Conservation (phyloP, 345 rosid species). For the Acer yangbiense region DNA sequence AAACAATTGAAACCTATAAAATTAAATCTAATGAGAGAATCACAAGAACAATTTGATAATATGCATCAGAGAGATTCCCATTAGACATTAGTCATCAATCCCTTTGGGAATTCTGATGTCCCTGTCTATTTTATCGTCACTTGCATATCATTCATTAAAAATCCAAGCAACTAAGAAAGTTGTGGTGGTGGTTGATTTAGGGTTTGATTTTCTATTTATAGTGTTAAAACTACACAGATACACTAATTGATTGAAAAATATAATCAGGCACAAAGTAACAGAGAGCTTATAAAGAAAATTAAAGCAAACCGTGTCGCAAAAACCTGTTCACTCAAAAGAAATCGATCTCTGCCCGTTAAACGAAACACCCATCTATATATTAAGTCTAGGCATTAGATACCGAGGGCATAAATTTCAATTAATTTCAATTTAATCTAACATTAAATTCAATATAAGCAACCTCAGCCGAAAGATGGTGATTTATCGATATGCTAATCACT, state of each 20-base stretch:
- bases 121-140: no score
- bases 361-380: constrained; percentile 15
- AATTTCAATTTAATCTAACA: no score
- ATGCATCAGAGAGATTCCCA: constrained; percentile 26
- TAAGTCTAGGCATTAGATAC: constrained; percentile 15
- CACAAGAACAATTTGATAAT: background rate
- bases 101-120: background rate
- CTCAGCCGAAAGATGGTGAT: constrained; percentile 29
- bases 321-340: background rate
- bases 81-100: constrained; percentile 21
- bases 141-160: no score
- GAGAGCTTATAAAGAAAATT: no score
- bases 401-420: background rate
- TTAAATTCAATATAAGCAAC: background rate
- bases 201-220: no score
- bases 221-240: no score
- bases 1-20: no score
- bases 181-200: no score
- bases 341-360: constrained; percentile 5
- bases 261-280: no score
- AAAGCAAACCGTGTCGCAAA: constrained; percentile 25
- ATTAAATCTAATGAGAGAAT: no score
- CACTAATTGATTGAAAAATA: no score
- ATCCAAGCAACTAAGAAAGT: no score
- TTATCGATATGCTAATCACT: constrained; percentile 7